These are phyloP conservation scores for Yarrowia phangngaensis DNA, from an alignment of 805 yeast species.

Conservation along the genomic window DNA sequence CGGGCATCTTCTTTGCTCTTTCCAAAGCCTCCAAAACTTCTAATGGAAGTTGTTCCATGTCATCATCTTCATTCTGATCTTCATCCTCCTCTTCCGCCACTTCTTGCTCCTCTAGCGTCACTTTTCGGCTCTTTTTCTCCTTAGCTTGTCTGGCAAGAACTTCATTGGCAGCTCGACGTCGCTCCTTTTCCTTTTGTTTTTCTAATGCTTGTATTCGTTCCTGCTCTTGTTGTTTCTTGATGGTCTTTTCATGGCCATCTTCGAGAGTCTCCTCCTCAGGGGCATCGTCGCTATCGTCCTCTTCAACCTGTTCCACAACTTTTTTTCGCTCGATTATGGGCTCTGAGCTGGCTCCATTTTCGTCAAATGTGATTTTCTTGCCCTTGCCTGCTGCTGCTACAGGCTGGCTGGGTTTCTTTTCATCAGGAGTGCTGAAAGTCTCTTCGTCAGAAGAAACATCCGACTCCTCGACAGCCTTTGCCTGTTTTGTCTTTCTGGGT, in stretches of 20 bases:
- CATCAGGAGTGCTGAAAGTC: neutral
- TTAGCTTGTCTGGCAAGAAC: conserved; percentile 31
- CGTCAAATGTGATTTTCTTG: conserved; percentile 20
- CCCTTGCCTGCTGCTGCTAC: neutral
- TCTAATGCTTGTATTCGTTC: conserved; percentile 24
- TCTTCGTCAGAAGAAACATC: neutral
- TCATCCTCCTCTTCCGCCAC: conserved; percentile 31
- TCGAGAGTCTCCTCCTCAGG: conserved; percentile 39
- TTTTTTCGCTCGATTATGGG: conserved; percentile 16
- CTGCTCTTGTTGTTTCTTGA: conserved; percentile 26
- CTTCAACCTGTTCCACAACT: conserved; percentile 1
- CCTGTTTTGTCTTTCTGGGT: neutral
- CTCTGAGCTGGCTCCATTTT: neutral
- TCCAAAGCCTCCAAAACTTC: conserved; percentile 27
- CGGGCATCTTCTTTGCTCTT: conserved; percentile 9
- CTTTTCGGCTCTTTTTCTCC: conserved; percentile 29
- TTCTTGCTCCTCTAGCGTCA: conserved; percentile 29
- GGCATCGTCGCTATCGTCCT: conserved; percentile 37
- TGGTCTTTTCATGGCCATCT: conserved; percentile 29
- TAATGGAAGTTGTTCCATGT: conserved; percentile 27
- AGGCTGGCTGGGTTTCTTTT: neutral
- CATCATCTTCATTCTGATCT: conserved; percentile 27
- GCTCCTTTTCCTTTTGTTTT: conserved; percentile 31
- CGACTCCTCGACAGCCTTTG: conserved; percentile 1
- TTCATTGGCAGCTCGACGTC: conserved; percentile 35